phyloP scores from a whole-genome alignment of 768 basidiomycete species.

The Clitopilus hobsonii region DNA sequence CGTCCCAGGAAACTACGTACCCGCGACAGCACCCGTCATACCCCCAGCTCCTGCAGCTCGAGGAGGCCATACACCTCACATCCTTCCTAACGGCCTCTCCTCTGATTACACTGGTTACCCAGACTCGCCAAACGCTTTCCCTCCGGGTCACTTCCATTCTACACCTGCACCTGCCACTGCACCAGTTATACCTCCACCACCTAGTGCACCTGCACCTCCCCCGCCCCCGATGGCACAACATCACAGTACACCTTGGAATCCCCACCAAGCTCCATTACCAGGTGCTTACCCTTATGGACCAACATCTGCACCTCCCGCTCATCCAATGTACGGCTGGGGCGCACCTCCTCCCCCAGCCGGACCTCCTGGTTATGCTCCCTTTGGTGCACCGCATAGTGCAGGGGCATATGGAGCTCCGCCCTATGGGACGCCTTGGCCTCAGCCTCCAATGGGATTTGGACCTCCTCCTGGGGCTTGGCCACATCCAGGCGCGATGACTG shows the following conservation, averaged over 20 bases:
- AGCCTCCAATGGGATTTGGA: constrained; percentile 3
- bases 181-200: not conserved
- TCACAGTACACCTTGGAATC: not conserved
- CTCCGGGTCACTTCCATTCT: not conserved
- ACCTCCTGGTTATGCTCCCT: not conserved
- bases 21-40: constrained; percentile 6
- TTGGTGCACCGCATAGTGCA: not conserved
- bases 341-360: constrained; percentile 1
- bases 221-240: not conserved
- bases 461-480: constrained; percentile 5
- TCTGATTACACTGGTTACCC: constrained; percentile 21
- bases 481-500: constrained; percentile 4
- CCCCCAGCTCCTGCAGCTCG: constrained; percentile 7
- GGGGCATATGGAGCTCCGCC: constrained; percentile 1
- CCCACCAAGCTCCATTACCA: not conserved
- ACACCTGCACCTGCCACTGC: constrained; percentile 1
- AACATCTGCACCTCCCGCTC: constrained; percentile 1
- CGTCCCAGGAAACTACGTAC: constrained; percentile 2
- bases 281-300: constrained; percentile 1
- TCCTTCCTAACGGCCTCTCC: constrained; percentile 11
- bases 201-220: not conserved
- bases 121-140: not conserved
- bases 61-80: constrained; percentile 9
- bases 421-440: constrained; percentile 2
- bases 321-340: not conserved